Evolutionary conservation across 176 grass and related monocot genomes (phyloP).

Genomic region (Alloteropsis semialata): DNA sequence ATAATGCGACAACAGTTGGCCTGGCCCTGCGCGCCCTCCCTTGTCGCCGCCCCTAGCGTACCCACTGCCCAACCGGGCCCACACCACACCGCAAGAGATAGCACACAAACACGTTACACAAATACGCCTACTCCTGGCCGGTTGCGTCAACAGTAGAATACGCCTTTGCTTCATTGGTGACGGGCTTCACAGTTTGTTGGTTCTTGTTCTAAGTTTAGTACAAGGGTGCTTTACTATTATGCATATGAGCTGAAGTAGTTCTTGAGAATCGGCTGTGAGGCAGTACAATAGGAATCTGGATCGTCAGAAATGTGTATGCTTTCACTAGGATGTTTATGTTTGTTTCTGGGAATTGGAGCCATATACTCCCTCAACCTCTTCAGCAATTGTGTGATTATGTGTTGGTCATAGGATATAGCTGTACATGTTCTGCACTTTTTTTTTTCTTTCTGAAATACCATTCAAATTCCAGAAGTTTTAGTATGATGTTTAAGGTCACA

Average conservation of each 20-base stretch:
- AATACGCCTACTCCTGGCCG: no score
- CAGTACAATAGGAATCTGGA: background rate
- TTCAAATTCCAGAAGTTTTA: background rate
- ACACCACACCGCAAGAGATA: no score
- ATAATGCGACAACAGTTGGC: no score
- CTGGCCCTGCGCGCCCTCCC: no score
- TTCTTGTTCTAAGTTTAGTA: background rate
- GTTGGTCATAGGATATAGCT: background rate
- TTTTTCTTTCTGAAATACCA: constrained; percentile 1
- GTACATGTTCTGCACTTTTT: constrained; percentile 4
- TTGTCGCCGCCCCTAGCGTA: no score
- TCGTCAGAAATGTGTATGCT: constrained; percentile 16
- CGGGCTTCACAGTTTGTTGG: no score
- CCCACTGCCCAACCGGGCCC: no score
- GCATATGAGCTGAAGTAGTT: constrained; percentile 7
- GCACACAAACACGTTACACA: no score
- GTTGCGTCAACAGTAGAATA: no score
- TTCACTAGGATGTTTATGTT: background rate
- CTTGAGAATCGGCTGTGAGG: background rate
- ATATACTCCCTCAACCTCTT: background rate
- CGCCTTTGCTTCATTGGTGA: no score
- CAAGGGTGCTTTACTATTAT: background rate
- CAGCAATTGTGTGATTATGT: background rate
- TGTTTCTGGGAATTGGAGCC: background rate
- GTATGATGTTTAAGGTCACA: background rate